These are phyloP conservation scores for Prunus dulcis DNA, from an alignment of 306 rosid species.

Conservation along the genomic window DNA sequence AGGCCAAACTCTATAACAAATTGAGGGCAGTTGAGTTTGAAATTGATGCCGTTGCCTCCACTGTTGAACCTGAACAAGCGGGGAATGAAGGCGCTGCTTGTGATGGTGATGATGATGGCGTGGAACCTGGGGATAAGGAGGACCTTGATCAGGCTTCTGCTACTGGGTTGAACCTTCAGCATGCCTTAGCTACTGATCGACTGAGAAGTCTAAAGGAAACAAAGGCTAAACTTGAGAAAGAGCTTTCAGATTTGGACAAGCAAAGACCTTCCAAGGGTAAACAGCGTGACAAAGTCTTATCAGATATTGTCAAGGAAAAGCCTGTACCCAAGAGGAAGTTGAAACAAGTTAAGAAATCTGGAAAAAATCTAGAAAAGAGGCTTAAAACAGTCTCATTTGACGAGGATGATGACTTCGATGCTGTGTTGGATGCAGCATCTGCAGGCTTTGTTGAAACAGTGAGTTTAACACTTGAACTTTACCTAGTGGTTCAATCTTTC, in stretches of 20 bases:
- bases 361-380: constrained; percentile 41
- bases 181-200: constrained; percentile 71
- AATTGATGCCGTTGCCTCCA: constrained; percentile 77
- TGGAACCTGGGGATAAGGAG: constrained; percentile 31
- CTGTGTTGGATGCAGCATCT: constrained; percentile 89
- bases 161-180: constrained; percentile 49
- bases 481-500: constrained; percentile 6
- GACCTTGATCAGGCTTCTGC: constrained; percentile 27
- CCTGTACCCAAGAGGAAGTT: constrained; percentile 58
- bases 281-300: constrained; percentile 31
- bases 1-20: constrained; percentile 57
- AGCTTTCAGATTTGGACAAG: constrained; percentile 46
- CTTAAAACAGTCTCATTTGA: constrained; percentile 63
- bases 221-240: constrained; percentile 60
- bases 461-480: constrained; percentile 49
- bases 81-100: constrained; percentile 28
- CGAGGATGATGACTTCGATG: constrained; percentile 82
- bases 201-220: constrained; percentile 65
- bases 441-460: constrained; percentile 93
- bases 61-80: constrained; percentile 42
- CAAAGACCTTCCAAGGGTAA: constrained; percentile 29
- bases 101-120: constrained; percentile 31
- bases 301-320: constrained; percentile 64
- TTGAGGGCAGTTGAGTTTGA: constrained; percentile 77
- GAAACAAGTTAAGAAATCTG: constrained; percentile 39